phyloP scores from a whole-genome alignment of 192 early-diverging fungal species.

The Gigaspora rosea region DNA sequence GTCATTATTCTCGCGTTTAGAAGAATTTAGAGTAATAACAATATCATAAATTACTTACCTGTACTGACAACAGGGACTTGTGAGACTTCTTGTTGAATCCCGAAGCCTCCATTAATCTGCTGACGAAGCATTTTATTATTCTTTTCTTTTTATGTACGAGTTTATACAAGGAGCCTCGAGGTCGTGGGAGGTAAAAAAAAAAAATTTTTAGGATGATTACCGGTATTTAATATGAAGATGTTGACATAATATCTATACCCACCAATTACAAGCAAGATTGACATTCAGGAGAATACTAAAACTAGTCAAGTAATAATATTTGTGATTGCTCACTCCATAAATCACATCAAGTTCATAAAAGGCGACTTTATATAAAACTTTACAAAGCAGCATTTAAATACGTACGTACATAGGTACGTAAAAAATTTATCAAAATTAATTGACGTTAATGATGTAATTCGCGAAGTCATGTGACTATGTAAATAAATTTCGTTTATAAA shows the following conservation, averaged over 20 bases:
- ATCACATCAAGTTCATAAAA: too few species aligned
- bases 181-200: slow-evolving; percentile 10
- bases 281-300: not conserved
- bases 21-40: not conserved
- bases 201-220: slow-evolving; percentile 4
- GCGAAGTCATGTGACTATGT: too few species aligned
- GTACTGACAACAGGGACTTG: not conserved
- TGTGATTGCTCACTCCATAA: too few species aligned
- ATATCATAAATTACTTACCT: not conserved
- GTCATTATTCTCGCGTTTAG: slow-evolving; percentile 9
- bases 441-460: too few species aligned
- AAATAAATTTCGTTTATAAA: too few species aligned
- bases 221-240: slow-evolving; percentile 8
- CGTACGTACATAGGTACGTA: too few species aligned
- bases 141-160: not conserved
- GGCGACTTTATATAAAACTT: too few species aligned
- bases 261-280: not conserved
- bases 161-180: not conserved
- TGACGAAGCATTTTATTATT: slow-evolving; percentile 12
- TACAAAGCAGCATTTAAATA: too few species aligned
- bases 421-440: too few species aligned
- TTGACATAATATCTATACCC: not conserved
- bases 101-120: slow-evolving; percentile 14
- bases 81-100: not conserved
- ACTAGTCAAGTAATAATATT: not conserved